A percentile compares a stretch with the other conserved stretches of the same genome.
Conservation (phyloP, 768 basidiomycete genomes). For the Polyporus arcularius region DNA sequence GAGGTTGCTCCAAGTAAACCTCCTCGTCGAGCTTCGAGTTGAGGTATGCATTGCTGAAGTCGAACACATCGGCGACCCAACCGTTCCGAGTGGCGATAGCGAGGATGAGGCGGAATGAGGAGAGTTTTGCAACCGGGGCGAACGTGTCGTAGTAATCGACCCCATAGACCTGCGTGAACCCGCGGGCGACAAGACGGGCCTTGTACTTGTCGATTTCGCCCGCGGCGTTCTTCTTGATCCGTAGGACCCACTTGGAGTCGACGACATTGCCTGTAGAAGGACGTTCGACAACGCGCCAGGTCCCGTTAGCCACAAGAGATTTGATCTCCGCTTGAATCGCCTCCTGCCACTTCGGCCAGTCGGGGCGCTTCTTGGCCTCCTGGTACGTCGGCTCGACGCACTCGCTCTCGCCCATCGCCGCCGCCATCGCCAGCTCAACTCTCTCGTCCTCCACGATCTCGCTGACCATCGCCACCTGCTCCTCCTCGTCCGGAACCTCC, state of each 20-base stretch:
- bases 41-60: slow-evolving; percentile 36
- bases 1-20: slow-evolving; percentile 14
- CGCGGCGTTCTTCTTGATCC: slow-evolving; percentile 25
- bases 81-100: slow-evolving; percentile 25
- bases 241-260: slow-evolving; percentile 26
- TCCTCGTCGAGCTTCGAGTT: slow-evolving; percentile 23
- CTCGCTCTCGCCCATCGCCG: not conserved
- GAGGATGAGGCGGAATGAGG: slow-evolving; percentile 30
- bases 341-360: slow-evolving; percentile 20
- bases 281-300: slow-evolving; percentile 17
- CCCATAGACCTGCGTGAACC: slow-evolving; percentile 33
- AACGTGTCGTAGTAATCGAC: slow-evolving; percentile 29
- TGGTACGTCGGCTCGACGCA: slow-evolving; percentile 3
- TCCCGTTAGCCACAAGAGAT: slow-evolving; percentile 5
- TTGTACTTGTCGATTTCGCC: slow-evolving; percentile 20
- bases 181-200: slow-evolving; percentile 32
- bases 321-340: slow-evolving; percentile 17
- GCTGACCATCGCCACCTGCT: not conserved
- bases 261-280: not conserved
- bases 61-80: slow-evolving; percentile 34
- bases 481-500: not conserved
- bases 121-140: slow-evolving; percentile 29
- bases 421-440: not conserved
- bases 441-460: not conserved
- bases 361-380: slow-evolving; percentile 15